Evolutionary conservation across 192 early-diverging fungal species (phyloP).

Genomic region (Rhizophagus prolifer): DNA sequence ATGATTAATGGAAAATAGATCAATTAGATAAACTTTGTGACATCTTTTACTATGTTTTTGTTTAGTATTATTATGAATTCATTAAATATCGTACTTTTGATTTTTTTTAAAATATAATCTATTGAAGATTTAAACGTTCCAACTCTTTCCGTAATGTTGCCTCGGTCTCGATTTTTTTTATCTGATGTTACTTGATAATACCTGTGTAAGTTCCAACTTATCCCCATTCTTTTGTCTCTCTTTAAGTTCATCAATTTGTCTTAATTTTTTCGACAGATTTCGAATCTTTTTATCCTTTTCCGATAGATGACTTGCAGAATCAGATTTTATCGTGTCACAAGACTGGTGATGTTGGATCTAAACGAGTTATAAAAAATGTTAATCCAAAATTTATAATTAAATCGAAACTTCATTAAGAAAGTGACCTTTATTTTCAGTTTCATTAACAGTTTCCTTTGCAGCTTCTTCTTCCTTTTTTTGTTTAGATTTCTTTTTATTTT

Average conservation of each 20-base stretch:
- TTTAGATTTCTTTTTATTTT: slow-evolving; percentile 66
- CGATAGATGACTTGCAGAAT: slow-evolving; percentile 41
- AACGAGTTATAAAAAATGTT: not conserved
- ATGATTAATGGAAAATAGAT: not conserved
- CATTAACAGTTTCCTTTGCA: not conserved
- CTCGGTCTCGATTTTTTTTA: slow-evolving; percentile 69
- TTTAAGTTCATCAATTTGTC: slow-evolving; percentile 86
- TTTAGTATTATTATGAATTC: not conserved
- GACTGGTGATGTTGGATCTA: not conserved
- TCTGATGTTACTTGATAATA: slow-evolving; percentile 28
- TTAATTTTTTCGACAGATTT: slow-evolving; percentile 86
- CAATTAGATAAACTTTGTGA: not conserved
- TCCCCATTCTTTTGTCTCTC: slow-evolving; percentile 75
- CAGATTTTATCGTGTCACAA: slow-evolving; percentile 29
- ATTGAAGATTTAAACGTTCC: slow-evolving; percentile 34
- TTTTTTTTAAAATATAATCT: not conserved
- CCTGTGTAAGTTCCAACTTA: slow-evolving; percentile 79
- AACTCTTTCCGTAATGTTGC: slow-evolving; percentile 60
- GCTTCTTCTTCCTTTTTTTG: slow-evolving; percentile 55
- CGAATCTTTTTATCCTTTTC: slow-evolving; percentile 88
- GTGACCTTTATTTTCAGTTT: not conserved
- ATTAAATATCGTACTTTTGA: too few relatives aligned
- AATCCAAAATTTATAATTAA: not conserved
- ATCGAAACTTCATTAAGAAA: not conserved
- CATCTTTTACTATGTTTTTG: not conserved